Conservation (phyloP, 1,139 yeast genomes). For the Yamadazyma mexicana region DNA sequence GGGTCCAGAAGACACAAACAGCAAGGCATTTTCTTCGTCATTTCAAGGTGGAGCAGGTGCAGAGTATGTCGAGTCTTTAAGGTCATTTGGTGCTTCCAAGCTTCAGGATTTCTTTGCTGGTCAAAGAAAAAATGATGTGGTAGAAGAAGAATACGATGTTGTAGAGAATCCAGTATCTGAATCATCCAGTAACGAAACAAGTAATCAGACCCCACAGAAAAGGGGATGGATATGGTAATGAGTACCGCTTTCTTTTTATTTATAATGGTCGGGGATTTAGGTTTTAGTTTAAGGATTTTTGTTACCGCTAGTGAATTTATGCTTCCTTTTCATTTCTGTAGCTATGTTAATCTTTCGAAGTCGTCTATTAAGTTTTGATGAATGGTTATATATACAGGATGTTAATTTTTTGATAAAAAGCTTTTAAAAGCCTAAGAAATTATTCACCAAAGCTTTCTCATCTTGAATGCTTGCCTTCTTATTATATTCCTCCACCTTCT, state of each 20-base stretch:
- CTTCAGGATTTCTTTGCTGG: conserved; percentile 5
- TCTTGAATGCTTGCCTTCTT: conserved; percentile 23
- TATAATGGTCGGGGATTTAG: not conserved
- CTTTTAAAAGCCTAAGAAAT: conserved; percentile 22
- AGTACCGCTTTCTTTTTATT: too few relatives aligned
- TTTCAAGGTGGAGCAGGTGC: not conserved
- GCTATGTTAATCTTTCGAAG: not conserved
- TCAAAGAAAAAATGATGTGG: conserved; percentile 5
- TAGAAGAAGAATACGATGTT: conserved; percentile 41
- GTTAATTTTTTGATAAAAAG: not conserved
- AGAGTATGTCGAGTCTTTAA: conserved; percentile 6
- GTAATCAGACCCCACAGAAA: conserved; percentile 8
- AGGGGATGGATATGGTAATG: conserved; percentile 35
- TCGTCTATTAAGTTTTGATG: not conserved
- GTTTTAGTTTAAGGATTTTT: not conserved
- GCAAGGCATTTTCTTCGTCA: not conserved
- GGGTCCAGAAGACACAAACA: not conserved
- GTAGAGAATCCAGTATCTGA: conserved; percentile 26
- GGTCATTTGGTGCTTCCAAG: conserved; percentile 4
- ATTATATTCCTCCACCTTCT: conserved; percentile 32
- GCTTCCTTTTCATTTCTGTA: not conserved
- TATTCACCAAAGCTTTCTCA: conserved; percentile 33
- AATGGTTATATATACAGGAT: conserved; percentile 6
- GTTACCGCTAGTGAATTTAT: not conserved
- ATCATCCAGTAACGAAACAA: conserved; percentile 9